phyloP scores from a whole-genome alignment of 768 basidiomycete species.

The Suillus hirtellus region DNA sequence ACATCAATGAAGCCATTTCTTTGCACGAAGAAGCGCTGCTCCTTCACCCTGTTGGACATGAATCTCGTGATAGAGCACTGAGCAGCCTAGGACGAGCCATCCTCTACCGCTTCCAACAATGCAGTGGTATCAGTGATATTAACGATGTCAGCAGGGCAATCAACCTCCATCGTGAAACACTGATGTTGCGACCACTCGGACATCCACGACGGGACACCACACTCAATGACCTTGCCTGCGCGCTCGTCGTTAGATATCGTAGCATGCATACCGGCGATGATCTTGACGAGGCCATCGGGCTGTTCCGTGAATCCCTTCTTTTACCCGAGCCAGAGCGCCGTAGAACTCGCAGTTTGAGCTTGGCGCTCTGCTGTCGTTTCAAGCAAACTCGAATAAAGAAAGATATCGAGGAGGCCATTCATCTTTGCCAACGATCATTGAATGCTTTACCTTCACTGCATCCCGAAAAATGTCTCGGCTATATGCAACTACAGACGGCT shows the following conservation, averaged over 20 bases:
- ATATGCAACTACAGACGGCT: conserved; percentile 8
- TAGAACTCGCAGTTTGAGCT: conserved; percentile 11
- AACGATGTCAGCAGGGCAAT: conserved; percentile 1
- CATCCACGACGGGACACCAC: conserved; percentile 10
- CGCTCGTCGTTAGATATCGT: conserved; percentile 14
- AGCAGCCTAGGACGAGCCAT: conserved; percentile 21
- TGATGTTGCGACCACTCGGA: conserved; percentile 8
- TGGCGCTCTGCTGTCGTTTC: conserved; percentile 21
- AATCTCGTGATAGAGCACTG: conserved; percentile 13
- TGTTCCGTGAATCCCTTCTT: conserved; percentile 15
- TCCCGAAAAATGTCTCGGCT: background rate
- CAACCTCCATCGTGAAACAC: conserved; percentile 2
- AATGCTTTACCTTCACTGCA: background rate
- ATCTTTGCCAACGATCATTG: conserved; percentile 10
- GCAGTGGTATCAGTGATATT: background rate
- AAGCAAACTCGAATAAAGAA: background rate
- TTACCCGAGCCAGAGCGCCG: conserved; percentile 5
- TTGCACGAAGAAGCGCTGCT: background rate
- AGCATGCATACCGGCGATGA: conserved; percentile 14
- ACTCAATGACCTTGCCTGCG: conserved; percentile 18
- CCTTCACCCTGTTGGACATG: background rate
- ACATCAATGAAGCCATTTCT: background rate
- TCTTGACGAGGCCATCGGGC: conserved; percentile 19
- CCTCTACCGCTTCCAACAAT: conserved; percentile 17
- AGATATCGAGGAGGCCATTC: conserved; percentile 27